A percentile compares a stretch with the other conserved stretches of the same genome.
Evolutionary conservation across 2,329 filamentous ascomycete species (phyloP).

Genomic region (Sarocladium strictum): DNA sequence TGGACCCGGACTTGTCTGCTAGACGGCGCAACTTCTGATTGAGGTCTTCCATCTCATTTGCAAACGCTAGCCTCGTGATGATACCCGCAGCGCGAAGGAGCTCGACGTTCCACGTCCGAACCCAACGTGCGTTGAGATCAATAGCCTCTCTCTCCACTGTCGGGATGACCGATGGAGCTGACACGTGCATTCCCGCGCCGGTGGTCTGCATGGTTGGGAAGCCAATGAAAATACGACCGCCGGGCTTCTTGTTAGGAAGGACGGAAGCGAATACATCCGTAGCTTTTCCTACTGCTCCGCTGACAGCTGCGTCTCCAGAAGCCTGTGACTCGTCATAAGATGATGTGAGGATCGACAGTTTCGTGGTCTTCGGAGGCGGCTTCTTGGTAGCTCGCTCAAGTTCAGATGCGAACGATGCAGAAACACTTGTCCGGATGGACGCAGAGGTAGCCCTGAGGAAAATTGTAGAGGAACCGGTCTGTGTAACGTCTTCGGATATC

Average conservation of each 20-base stretch:
- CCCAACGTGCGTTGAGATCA: conserved; percentile 91
- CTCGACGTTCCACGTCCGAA: conserved; percentile 92
- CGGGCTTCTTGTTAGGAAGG: conserved; percentile 73
- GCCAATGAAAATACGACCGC: conserved; percentile 89
- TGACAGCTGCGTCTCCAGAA: conserved; percentile 45
- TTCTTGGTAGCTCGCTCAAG: conserved; percentile 96
- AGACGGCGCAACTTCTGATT: conserved; percentile 50
- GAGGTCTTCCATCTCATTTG: conserved; percentile 77
- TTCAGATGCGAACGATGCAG: conserved; percentile 69
- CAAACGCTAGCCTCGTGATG: conserved; percentile 80
- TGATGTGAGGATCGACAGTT: conserved; percentile 81
- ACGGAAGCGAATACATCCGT: conserved; percentile 86
- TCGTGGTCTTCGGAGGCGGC: conserved; percentile 81
- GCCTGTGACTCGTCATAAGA: conserved; percentile 77
- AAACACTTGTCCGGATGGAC: conserved; percentile 69
- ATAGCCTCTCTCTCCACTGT: conserved; percentile 97
- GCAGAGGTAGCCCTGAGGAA: conserved; percentile 87
- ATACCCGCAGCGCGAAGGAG: conserved; percentile 89
- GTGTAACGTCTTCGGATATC: conserved; percentile 66
- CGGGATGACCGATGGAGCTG: conserved; percentile 91
- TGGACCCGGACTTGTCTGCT: conserved; percentile 40
- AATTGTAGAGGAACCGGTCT: conserved; percentile 67
- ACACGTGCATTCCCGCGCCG: conserved; percentile 87
- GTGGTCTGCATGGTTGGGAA: conserved; percentile 98
- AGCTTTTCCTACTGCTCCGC: conserved; percentile 45